Base-by-base conservation (phyloP, 2,329 filamentous ascomycete genomes). In the Lachnellula willkommii region DNA sequence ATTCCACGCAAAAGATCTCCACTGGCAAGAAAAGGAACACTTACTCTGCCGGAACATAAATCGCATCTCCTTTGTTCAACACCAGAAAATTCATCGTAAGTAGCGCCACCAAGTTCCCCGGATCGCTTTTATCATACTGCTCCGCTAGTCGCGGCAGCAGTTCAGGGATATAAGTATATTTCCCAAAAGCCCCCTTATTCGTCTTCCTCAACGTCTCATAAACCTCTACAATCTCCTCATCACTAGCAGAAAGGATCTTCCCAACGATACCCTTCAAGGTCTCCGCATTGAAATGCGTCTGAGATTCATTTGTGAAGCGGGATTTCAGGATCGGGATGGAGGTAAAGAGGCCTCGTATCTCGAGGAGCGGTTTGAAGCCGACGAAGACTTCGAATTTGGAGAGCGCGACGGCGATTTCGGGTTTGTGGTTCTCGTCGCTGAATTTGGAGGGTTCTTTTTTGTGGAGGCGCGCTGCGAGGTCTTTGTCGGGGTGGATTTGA, bases 11-110 rank as follows among this genome's bases (percentile, higher is more conserved):
- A 24, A 24, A 24, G 22, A 2, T 24, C 22, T 3, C 22, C 22
- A 24, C 22, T 24, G 22, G 22, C 2, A 2, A 24, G 22, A 24
- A 24, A 9, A 28, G 32, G 22, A 17, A 47, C 45, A 32, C 53
- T 52, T 54, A 58, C 55, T 97, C 92, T 7, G 94, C 93, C 64
- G 90, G 89, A 26, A 97, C 80, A 75, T 96, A 97, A 75, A 97
- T 87, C 8, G 92, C 92, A 73, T 97, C 92, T 15, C 87, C 87
- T 0, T 85, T 77, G 20, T 81, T 72, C 8, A 91, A 77, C 1
- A 79, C 75, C 51, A 91, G 67, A 65, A 81, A 91, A 71, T 92
- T 92, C 87, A 90, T 90, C 47, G 83, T 83, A 37, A 89, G 71
- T 5, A 89, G 75, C 0, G 86, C 86, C 1, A 91, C 84, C 1